Evolutionary conservation across 2,329 filamentous ascomycete genomes (phyloP), one percentile per base, ranked within the genome.

Genomic region (Alternaria viburni): DNA sequence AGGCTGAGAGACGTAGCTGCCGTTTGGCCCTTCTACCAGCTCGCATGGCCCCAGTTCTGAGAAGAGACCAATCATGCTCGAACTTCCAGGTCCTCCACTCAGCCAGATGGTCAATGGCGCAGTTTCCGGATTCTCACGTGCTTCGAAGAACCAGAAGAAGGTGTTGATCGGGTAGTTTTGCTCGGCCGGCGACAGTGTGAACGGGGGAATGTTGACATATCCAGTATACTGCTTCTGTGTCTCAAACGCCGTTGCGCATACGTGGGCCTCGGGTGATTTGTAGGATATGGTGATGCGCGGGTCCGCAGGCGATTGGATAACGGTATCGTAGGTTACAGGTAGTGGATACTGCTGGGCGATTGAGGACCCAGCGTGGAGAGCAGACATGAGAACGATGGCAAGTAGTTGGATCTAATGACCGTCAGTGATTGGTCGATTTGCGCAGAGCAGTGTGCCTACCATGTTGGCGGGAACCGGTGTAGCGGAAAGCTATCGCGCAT

Each of bases 131-230:
- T 83, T 80, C 55, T 86, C 81, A 8, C 86, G 81, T 7, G 87
- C 81, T 69, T 89, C 87, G 69, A 90, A 86, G 71, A 89, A 90
- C 86, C 87, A 88, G 77, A 90, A 90, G 77, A 89, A 90, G 54
- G 86, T 89, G 71, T 88, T 69, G 58, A 88, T 87, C 3, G 84
- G 81, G 68, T 88, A 88, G 59, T 86, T 75, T 68, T 88, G 86
- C 66, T 83, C 81, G 61, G 82, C 81, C 1, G 81, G 80, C 26
- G 74, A 76, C 54, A 84, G 77, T 2, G 81, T 83, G 61, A 75
- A 81, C 11, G 82, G 88, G 6, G 88, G 87, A 6, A 92, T 79
- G 57, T 81, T 85, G 59, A 92, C 87, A 85, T 91, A 92, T 72
- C 90, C 90, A 73, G 60, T 30, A 36, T 89, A 91, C 76, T 92